Conservation (phyloP, 352 stramenopile species). For the Phytopythium aichiense region DNA sequence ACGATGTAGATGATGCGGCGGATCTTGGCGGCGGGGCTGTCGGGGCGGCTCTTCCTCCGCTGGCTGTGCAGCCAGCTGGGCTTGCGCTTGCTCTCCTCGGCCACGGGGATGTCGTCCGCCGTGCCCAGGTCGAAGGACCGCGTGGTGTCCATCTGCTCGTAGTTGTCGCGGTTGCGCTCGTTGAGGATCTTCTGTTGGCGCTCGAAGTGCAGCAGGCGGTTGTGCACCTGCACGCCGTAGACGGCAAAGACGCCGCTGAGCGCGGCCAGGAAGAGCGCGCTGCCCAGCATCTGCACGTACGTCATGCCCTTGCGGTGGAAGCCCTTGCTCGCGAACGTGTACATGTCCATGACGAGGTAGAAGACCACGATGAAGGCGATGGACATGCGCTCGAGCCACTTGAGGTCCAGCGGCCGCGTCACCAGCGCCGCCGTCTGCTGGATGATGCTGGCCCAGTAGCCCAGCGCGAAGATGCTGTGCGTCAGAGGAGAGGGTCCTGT, state of each 20-base stretch:
- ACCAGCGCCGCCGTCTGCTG: constrained; percentile 22
- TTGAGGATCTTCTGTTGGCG: constrained; percentile 11
- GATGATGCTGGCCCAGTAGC: constrained; percentile 30
- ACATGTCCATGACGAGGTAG: constrained; percentile 22
- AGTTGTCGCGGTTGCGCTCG: constrained; percentile 9
- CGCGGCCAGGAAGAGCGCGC: constrained; percentile 16
- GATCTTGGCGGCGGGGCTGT: constrained; percentile 17
- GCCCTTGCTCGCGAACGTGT: constrained; percentile 24
- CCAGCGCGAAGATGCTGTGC: constrained; percentile 23
- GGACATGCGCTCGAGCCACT: constrained; percentile 14
- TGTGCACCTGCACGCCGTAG: constrained; percentile 22
- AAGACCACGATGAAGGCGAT: constrained; percentile 22
- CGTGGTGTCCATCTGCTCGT: constrained; percentile 6
- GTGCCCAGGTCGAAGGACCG: constrained; percentile 21
- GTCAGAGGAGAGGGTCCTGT: neutral
- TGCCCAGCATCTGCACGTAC: constrained; percentile 17
- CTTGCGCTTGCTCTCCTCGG: constrained; percentile 9
- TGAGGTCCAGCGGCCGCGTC: constrained; percentile 10
- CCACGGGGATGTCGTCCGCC: constrained; percentile 17
- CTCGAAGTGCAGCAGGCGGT: constrained; percentile 21
- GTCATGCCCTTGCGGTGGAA: constrained; percentile 19
- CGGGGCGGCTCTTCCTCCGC: neutral
- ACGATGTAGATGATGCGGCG: constrained; percentile 20
- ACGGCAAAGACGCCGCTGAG: constrained; percentile 22
- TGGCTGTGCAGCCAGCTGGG: neutral